Conservation (phyloP, 805 yeast species). For the Saccharomycopsis vini region DNA sequence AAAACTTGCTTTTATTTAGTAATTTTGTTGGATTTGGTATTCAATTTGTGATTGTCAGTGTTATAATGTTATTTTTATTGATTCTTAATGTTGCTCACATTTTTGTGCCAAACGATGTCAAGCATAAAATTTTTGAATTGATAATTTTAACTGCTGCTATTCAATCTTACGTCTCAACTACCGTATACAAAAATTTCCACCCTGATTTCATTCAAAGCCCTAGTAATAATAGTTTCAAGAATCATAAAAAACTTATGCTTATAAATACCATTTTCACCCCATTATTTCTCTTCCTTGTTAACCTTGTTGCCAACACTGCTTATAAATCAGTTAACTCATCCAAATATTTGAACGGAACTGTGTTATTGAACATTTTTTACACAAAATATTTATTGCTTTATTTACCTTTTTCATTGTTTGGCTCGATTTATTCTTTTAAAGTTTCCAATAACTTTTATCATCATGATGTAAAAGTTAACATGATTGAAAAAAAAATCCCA, state of each 20-base stretch:
- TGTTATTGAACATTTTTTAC: conserved; percentile 4
- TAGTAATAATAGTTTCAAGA: not conserved
- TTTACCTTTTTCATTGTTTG: conserved; percentile 10
- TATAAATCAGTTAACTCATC: conserved; percentile 23
- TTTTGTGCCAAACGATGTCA: conserved; percentile 8
- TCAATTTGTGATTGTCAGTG: conserved; percentile 1
- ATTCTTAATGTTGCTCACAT: conserved; percentile 7
- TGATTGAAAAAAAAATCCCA: conserved; percentile 22
- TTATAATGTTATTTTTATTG: conserved; percentile 1
- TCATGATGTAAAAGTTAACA: conserved; percentile 14
- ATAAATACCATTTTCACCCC: conserved; percentile 23
- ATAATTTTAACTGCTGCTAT: conserved; percentile 2
- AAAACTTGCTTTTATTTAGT: conserved; percentile 2
- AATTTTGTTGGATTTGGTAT: conserved; percentile 14
- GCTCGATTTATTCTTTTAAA: conserved; percentile 18
- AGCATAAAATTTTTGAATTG: conserved; percentile 5
- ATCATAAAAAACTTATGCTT: conserved; percentile 4
- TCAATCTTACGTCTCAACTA: conserved; percentile 18
- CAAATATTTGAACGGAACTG: conserved; percentile 15
- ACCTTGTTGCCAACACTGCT: conserved; percentile 18
- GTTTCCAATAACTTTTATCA: not conserved
- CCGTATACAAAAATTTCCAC: conserved; percentile 10
- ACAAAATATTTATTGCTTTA: conserved; percentile 15
- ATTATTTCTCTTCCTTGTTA: conserved; percentile 7
- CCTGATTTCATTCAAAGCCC: not conserved